Evolutionary conservation across 1,284 basidiomycete species (phyloP), one percentile per base, ranked within the genome.

Genomic region (Mycena citricolor): DNA sequence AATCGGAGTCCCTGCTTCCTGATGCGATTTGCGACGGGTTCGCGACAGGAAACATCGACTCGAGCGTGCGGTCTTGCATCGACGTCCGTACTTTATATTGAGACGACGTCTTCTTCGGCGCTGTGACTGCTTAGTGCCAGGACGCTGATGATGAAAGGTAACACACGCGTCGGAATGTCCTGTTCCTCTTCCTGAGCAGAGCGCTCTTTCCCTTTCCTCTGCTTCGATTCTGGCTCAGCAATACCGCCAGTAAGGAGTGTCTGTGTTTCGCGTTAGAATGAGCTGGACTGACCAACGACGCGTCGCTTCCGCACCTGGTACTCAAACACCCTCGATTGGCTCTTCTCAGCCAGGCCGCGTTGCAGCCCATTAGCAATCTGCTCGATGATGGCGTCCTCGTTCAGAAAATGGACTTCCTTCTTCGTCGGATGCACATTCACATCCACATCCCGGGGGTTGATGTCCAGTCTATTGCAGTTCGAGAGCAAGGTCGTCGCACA

Each of bases 351-450:
- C n/a, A 94, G 68, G 17, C 71, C 72, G 35, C 74, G 67, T 50
- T 90, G 83, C 1, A 97, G 70, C 0, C 72, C 74, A 52, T 86
- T 80, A n/a, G 88, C 82, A 36, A 99, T 81, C 6, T 70, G 71
- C 54, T 93, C 85, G 4, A 88, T 86, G 55, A 98, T 91, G 11
- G 75, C 76, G 42, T 98, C 97, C 62, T 99, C 93, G 54, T 97
- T 82, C 42, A 98, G 68, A 58, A 99, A 99, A 55, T 94, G 91
- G 0, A 97, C 93, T 63, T 98, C 94, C 28, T 89, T 86, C 65
- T 99, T 99, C 1, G 97, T 99, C 0, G 97, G 97, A 62, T 98
- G 95, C 0, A 99, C 94, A 57, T 99, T 99, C 45, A 98, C 94
- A 59, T 99, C 97, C 8, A 99, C 86, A 22, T 88, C 84, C 25